Evolutionary conservation across 2,329 filamentous ascomycete genomes (phyloP).

Genomic region (Microdochium bolleyi): DNA sequence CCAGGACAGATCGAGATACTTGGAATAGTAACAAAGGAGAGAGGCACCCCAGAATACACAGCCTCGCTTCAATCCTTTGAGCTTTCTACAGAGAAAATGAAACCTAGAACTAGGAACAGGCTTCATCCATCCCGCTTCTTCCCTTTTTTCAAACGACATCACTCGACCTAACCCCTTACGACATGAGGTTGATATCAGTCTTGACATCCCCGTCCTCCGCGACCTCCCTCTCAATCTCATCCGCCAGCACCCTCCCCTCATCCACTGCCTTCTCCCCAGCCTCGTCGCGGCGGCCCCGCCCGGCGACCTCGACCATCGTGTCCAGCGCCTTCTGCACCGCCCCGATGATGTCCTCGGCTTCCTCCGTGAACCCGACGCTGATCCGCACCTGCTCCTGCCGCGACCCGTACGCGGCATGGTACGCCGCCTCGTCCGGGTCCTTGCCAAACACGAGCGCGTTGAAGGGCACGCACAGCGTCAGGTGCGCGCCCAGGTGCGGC

Average conservation of each 20-base stretch:
- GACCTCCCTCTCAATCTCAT: background rate
- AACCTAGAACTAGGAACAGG: too few species aligned
- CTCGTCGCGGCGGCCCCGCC: background rate
- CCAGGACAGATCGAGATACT: too few species aligned
- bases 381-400: constrained; percentile 34
- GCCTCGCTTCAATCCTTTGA: too few species aligned
- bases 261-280: background rate
- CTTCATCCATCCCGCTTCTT: too few species aligned
- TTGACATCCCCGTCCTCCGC: background rate
- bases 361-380: constrained; percentile 35
- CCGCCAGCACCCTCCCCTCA: background rate
- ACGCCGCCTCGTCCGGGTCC: constrained; percentile 20
- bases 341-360: constrained; percentile 28
- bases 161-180: too few species aligned
- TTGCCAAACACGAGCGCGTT: constrained; percentile 34
- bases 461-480: constrained; percentile 40
- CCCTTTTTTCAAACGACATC: too few species aligned
- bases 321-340: constrained; percentile 3
- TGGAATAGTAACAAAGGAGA: too few species aligned
- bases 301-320: background rate
- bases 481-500: constrained; percentile 45
- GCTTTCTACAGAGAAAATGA: too few species aligned
- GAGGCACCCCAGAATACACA: too few species aligned
- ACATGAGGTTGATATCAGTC: background rate
- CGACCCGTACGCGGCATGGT: constrained; percentile 28